Conservation (phyloP, 2,329 filamentous ascomycete genomes). For the Davidsoniella eucalypti region DNA sequence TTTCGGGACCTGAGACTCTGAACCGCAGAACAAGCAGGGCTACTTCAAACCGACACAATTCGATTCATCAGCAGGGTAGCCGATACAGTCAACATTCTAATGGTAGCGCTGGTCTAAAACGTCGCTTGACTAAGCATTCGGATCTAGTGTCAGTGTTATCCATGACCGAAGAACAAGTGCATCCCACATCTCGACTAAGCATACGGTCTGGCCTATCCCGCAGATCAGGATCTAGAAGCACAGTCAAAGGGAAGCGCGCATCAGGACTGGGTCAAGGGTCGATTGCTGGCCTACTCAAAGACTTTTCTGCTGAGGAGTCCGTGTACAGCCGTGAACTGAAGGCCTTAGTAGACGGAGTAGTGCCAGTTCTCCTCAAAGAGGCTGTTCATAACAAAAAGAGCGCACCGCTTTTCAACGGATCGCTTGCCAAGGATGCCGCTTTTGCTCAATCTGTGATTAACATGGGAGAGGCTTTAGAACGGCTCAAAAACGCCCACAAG, state of each 20-base stretch:
- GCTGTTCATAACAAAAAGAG: constrained; percentile 56
- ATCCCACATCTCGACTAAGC: constrained; percentile 39
- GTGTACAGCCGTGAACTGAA: constrained; percentile 84
- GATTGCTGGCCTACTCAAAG: constrained; percentile 57
- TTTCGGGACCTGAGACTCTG: neutral
- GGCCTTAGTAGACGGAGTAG: constrained; percentile 85
- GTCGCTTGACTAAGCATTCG: constrained; percentile 75
- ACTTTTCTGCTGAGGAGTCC: constrained; percentile 67
- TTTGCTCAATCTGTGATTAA: constrained; percentile 78
- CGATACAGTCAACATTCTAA: constrained; percentile 9
- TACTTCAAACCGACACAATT: neutral
- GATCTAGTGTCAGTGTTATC: constrained; percentile 90
- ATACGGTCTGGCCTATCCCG: constrained; percentile 5
- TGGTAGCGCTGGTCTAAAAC: constrained; percentile 35
- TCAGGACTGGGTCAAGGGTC: constrained; percentile 28
- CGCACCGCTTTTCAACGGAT: constrained; percentile 18
- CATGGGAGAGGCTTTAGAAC: constrained; percentile 83
- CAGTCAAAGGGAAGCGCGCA: neutral
- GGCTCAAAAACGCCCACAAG: constrained; percentile 63
- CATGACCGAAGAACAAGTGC: constrained; percentile 41
- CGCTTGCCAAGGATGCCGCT: constrained; percentile 22
- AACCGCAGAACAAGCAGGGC: constrained; percentile 2
- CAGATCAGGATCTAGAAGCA: constrained; percentile 6
- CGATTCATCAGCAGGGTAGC: constrained; percentile 3
- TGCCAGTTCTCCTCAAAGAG: constrained; percentile 77